A percentile compares a stretch with the other conserved stretches of the same genome.
Evolutionary conservation across 257 asterid species (phyloP).

Genomic region (Gentiana macrophylla): DNA sequence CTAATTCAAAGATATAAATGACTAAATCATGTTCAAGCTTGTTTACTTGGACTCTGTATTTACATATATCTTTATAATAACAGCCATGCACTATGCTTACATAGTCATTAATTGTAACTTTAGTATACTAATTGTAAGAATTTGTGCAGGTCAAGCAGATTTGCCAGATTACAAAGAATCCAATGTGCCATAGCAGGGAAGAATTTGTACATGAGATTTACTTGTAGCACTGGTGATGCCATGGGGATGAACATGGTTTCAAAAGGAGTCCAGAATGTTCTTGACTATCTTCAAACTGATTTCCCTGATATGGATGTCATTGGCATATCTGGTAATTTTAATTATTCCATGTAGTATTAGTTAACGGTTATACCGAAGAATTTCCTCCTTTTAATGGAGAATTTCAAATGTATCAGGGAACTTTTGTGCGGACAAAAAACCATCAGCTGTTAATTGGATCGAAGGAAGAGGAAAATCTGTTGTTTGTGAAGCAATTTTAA

Average conservation of each 20-base stretch:
- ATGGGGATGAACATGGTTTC: constrained; percentile 64
- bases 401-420: constrained; percentile 1
- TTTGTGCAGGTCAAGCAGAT: constrained; percentile 40
- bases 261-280: constrained; percentile 45
- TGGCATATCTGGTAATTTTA: constrained; percentile 36
- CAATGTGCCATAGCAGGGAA: constrained; percentile 48
- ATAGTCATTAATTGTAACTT: no score
- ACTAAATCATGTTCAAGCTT: no score
- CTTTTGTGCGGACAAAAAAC: constrained; percentile 45
- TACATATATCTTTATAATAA: no score
- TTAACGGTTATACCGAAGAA: no score
- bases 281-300: constrained; percentile 35
- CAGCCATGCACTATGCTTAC: no score
- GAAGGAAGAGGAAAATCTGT: constrained; percentile 51
- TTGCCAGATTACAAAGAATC: constrained; percentile 33
- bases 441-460: constrained; percentile 52
- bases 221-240: constrained; percentile 52
- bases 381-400: not conserved
- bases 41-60: no score
- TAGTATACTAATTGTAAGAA: no score
- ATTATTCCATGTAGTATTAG: no score
- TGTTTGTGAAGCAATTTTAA: constrained; percentile 43
- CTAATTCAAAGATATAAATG: no score
- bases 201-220: constrained; percentile 38
- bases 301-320: constrained; percentile 49